These are phyloP conservation scores for Arthrobotrys pseudoclavata DNA, from an alignment of 2,329 filamentous ascomycete genomes.

Conservation along the genomic window DNA sequence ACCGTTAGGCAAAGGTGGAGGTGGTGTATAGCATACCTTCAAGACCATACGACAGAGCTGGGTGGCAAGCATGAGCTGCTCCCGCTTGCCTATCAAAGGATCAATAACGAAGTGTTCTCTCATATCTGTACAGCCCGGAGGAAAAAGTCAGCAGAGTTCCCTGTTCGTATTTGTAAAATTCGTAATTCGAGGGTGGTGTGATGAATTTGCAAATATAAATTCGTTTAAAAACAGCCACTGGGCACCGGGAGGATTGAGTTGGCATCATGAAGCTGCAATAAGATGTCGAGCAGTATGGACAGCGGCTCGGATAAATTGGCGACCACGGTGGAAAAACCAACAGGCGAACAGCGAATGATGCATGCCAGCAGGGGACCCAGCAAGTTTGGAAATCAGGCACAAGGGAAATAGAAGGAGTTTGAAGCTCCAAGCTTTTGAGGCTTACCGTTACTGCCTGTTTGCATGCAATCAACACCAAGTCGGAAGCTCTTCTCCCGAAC, in stretches of 20 bases:
- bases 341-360: slow-evolving; percentile 58
- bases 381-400: slow-evolving; percentile 47
- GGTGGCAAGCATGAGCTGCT: slow-evolving; percentile 94
- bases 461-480: slow-evolving; percentile 98
- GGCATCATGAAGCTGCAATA: slow-evolving; percentile 55
- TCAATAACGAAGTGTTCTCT: slow-evolving; percentile 98
- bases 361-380: slow-evolving; percentile 36
- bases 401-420: slow-evolving; percentile 43
- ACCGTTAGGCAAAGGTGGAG: slow-evolving; percentile 72
- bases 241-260: slow-evolving; percentile 30
- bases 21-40: slow-evolving; percentile 73
- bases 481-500: slow-evolving; percentile 84
- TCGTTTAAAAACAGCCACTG: slow-evolving; percentile 36
- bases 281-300: slow-evolving; percentile 52
- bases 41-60: slow-evolving; percentile 98
- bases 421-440: slow-evolving; percentile 54
- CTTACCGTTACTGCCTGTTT: slow-evolving; percentile 85
- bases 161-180: slow-evolving; percentile 20
- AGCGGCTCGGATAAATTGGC: slow-evolving; percentile 59
- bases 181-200: slow-evolving; percentile 45
- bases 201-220: slow-evolving; percentile 42
- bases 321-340: slow-evolving; percentile 52
- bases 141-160: slow-evolving; percentile 49
- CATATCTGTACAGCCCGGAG: slow-evolving; percentile 76
- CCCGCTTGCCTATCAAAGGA: slow-evolving; percentile 96